Percentiles rank a stretch among this genome's conserved stretches.
These are phyloP conservation scores for Arthrobotrys entomopaga DNA, from an alignment of 2,329 filamentous ascomycete species.

Conservation along the genomic window DNA sequence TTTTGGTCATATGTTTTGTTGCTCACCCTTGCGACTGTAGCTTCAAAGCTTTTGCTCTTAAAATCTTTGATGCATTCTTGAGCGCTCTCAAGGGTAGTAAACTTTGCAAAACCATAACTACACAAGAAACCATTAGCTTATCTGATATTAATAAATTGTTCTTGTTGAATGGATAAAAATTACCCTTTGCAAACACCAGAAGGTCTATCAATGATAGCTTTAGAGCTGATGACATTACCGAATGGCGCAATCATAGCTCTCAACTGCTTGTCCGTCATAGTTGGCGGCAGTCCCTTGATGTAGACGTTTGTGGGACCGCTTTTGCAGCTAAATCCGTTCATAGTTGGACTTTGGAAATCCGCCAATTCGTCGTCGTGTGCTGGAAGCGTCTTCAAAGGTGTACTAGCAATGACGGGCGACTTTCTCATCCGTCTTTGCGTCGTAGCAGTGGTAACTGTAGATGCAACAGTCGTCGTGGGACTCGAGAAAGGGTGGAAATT, in stretches of 20 bases:
- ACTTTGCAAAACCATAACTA: slow-evolving; percentile 98
- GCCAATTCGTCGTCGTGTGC: slow-evolving; percentile 5
- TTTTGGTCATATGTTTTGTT: not conserved
- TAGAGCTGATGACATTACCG: slow-evolving; percentile 93
- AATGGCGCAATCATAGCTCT: slow-evolving; percentile 85
- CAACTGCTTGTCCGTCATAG: slow-evolving; percentile 91
- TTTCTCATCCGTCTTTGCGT: slow-evolving; percentile 18
- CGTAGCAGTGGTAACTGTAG: slow-evolving; percentile 10
- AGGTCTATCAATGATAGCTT: slow-evolving; percentile 95
- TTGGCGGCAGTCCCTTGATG: slow-evolving; percentile 93
- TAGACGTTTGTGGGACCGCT: slow-evolving; percentile 96
- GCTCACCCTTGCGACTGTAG: slow-evolving; percentile 90
- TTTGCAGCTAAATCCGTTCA: slow-evolving; percentile 7
- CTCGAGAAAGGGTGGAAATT: slow-evolving; percentile 21
- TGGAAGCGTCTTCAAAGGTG: slow-evolving; percentile 16
- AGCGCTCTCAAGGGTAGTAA: slow-evolving; percentile 84
- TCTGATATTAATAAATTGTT: not conserved
- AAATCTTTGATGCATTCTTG: slow-evolving; percentile 97
- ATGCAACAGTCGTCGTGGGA: slow-evolving; percentile 24
- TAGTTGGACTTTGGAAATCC: slow-evolving; percentile 21
- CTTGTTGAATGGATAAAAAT: slow-evolving; percentile 60
- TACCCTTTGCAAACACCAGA: slow-evolving; percentile 97
- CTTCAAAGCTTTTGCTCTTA: slow-evolving; percentile 93
- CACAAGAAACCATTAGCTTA: slow-evolving; percentile 33
- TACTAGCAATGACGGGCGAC: slow-evolving; percentile 46